Evolutionary conservation across 1,139 yeast species (phyloP), one percentile per base, ranked within the genome.

Genomic region (Hemisphaericaspora xylanilytica): DNA sequence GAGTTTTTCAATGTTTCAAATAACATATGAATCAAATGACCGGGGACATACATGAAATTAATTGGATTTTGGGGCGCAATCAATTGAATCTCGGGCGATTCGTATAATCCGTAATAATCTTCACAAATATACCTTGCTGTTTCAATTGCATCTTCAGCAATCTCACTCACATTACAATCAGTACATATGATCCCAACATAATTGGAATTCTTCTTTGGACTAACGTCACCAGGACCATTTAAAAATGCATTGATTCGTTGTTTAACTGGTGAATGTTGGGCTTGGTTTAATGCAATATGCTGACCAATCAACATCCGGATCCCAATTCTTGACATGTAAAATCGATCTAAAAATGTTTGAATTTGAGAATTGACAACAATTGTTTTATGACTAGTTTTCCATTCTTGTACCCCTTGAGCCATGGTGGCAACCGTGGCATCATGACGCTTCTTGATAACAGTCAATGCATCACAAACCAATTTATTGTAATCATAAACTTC

Each of bases 371-470:
- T 81, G 28, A 70, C 78, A 48, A 56, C 67, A 29, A 69, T 64
- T 2, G 70, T 70, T 50, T 67, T 67, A 51, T 73, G 75, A 49
- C 70, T 76, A 43, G 52, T 59, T 56, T 88, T 88, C 96, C 96
- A 89, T 61, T 86, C 95, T 53, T 84, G 81, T 8, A 88, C 95
- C 14, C 96, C 96, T 52, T 86, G 90, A 1, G 96, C 96, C 61
- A 89, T 84, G 0, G 96, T 88, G 9, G 95, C 85, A 10, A 89
- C 96, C 0, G 95, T 90, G 2, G 96, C 95, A 62, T 89, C 96
- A 57, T 89, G 96, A 38, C 96, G 71, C 51, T 77, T 78, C 56
- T 88, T 88, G 59, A 88, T 88, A 47, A 74, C 78, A 37, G 79
- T 75, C 42, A 88, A 67, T 0, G 87, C 70, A 38, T 81, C 81